Evolutionary conservation across 345 rosid genomes (phyloP), one percentile per base, ranked within the genome.

Genomic region (Aquilaria yunnanensis): DNA sequence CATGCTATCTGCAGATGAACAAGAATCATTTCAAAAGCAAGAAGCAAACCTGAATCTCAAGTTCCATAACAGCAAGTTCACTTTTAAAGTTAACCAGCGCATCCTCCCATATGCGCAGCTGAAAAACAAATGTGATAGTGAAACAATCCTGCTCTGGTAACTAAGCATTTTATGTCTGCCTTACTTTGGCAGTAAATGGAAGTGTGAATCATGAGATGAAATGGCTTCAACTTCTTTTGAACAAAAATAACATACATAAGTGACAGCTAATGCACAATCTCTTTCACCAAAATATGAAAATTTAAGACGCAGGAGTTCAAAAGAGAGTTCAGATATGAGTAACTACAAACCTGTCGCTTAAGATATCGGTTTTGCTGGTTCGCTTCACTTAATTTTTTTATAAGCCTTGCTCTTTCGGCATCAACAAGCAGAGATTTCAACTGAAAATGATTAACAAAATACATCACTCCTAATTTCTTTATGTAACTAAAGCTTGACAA

Each of bases 361-460:
- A 93, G 85, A 66, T 79, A 75, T 54, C 97, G 81, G 68, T 86
- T 88, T 50, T 87, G 97, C 72, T 93, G 98, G 80, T 90, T 87
- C 61, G 98, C 98, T 88, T 93, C 97, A 79, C 97, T 90, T 53
- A 86, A 70, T 66, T 86, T 93, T 59, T 62, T 84, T 23, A 70
- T 67, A 46, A 93, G 97, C 70, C 74, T 87, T 16, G 74, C 68
- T 75, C 98, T 90, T 60, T 88, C 92, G 10, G 87, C 74, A 75
- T 88, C 96, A 37, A 75, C 77, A 29, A 88, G 81, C 62, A 93
- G 70, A 51, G 81, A 67, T 69, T 78, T 84, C 76, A 93, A 70
- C 98, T 89, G 75, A 60, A 14, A 32, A 6, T 58, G 54, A 61
- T 41, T 61, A 30, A 32, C 13, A 70, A 51, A 50, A 5, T 32